Base-by-base conservation (phyloP, 1,284 basidiomycete genomes). In the Cutaneotrichosporon dermatis region DNA sequence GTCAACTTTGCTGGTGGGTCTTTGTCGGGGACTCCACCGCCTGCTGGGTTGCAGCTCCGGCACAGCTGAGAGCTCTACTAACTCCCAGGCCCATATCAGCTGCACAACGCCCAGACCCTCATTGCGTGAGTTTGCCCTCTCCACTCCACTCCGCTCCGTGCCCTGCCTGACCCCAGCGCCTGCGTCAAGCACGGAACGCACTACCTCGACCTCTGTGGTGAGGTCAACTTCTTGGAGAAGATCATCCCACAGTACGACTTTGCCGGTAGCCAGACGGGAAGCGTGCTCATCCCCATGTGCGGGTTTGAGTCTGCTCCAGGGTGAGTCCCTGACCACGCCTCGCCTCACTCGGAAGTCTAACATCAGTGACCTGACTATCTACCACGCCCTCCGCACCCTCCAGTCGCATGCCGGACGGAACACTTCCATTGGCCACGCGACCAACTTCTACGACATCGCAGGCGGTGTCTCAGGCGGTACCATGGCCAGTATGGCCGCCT, bases 231-330 rank as follows among this genome's bases (percentile, higher is more conserved):
- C 80, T 77, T 86, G 40, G 63, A 65, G 1, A 77, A 82, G 37
- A 81, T 86, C 58, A 81, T 88, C 54, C 66, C 77, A 4, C 70
- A 83, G 80, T 87, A 82, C 67, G 86, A 90, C 75, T 86, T 83
- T 66, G 69, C 81, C 4, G 89, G 89, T 0, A 82, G 81, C 13
- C 84, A 85, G 70, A 86, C 84, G 0, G 82, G 83, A 15, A 79
- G 88, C 1, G 82, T 86, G 61, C 86, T 92, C 61, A 81, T 90
- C 7, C 86, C 86, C 10, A 80, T 83, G 3, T 87, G 84, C 60
- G 89, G 87, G 0, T 83, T 88, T 63, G 89, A 90, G 74, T 87
- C 86, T 13, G 71, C 88, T 12, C 88, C 88, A 2, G 84, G 85
- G 76, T 73, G 68, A 51, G 78, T 73, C 4, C 35, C 3, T 25